These are phyloP conservation scores for Prasinococcaceae sp. DNA, from an alignment of 139 green algal genomes.

Conservation along the genomic window DNA sequence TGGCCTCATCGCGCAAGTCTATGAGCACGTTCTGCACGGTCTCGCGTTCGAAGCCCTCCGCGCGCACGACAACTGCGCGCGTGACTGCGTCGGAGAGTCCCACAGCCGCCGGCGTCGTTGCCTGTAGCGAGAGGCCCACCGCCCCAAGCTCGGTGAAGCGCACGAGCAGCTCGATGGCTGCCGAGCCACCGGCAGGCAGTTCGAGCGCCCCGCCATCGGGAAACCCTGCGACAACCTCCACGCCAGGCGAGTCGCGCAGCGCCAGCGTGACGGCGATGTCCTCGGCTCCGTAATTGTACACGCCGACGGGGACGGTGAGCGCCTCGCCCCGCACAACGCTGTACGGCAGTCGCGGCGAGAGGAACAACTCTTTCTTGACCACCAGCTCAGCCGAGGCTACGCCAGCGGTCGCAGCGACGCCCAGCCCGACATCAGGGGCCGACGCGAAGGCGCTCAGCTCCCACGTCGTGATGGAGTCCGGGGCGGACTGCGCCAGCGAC, in stretches of 20 bases:
- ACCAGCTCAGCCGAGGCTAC: not conserved
- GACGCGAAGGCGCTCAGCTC: conserved; percentile 4
- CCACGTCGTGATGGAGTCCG: conserved; percentile 20
- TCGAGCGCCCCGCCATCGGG: not conserved
- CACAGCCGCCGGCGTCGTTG: not conserved
- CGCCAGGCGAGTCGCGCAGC: not conserved
- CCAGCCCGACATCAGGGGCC: not conserved
- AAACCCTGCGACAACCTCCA: not conserved
- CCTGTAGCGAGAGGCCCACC: not conserved
- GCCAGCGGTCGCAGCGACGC: not conserved
- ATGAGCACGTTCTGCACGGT: not conserved
- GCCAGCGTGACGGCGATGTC: not conserved
- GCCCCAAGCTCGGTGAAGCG: not conserved
- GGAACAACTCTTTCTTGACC: conserved; percentile 8
- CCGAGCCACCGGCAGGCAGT: not conserved
- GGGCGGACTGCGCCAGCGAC: not conserved
- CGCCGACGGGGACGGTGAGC: not conserved
- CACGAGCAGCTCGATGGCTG: not conserved
- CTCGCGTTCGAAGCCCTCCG: not conserved
- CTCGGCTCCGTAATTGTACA: conserved; percentile 7
- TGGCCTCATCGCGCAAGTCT: not conserved
- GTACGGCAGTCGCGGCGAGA: conserved; percentile 5
- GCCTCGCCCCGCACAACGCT: conserved; percentile 3
- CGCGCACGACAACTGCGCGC: not conserved
- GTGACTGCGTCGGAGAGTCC: not conserved